phyloP scores from a whole-genome alignment of 1,284 basidiomycete species.

The Sporisorium graminicola region DNA sequence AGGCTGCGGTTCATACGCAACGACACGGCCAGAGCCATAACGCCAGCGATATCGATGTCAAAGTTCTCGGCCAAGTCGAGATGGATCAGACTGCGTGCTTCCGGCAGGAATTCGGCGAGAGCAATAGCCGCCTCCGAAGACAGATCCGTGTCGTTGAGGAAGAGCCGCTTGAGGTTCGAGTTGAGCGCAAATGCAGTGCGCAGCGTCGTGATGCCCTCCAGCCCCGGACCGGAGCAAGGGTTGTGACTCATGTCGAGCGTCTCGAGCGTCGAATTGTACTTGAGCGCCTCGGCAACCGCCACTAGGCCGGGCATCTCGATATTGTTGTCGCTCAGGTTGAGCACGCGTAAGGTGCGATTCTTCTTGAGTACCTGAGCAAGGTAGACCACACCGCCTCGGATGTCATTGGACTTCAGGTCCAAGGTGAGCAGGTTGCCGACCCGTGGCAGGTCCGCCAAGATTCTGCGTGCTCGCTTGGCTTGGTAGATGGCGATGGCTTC shows the following conservation, averaged over 20 bases:
- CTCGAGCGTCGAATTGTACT: conserved; percentile 94
- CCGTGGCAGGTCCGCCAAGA: conserved; percentile 78
- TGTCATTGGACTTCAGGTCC: conserved; percentile 91
- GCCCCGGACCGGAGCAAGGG: conserved; percentile 86
- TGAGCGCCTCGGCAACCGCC: conserved; percentile 88
- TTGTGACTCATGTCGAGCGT: conserved; percentile 93
- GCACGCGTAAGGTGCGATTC: conserved; percentile 91
- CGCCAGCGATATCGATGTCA: conserved; percentile 85
- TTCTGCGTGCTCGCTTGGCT: conserved; percentile 54
- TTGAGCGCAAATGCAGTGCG: conserved; percentile 92
- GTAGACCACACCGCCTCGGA: conserved; percentile 84
- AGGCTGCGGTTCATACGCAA: conserved; percentile 84
- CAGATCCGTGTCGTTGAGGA: conserved; percentile 86
- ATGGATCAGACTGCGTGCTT: conserved; percentile 86
- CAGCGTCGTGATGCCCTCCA: conserved; percentile 77
- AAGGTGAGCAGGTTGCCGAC: conserved; percentile 87
- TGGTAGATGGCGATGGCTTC: conserved; percentile 53
- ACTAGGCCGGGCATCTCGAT: conserved; percentile 86
- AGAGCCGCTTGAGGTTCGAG: conserved; percentile 89
- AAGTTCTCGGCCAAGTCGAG: conserved; percentile 73
- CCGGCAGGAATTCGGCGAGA: conserved; percentile 94
- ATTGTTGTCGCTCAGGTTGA: conserved; percentile 93
- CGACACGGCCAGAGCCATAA: conserved; percentile 89
- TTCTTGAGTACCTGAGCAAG: conserved; percentile 94
- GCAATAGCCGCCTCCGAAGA: conserved; percentile 90